A percentile compares a stretch with the other conserved stretches of the same genome.
phyloP scores from a whole-genome alignment of 1,284 basidiomycete species.

The Phylloboletellus chloephorus region DNA sequence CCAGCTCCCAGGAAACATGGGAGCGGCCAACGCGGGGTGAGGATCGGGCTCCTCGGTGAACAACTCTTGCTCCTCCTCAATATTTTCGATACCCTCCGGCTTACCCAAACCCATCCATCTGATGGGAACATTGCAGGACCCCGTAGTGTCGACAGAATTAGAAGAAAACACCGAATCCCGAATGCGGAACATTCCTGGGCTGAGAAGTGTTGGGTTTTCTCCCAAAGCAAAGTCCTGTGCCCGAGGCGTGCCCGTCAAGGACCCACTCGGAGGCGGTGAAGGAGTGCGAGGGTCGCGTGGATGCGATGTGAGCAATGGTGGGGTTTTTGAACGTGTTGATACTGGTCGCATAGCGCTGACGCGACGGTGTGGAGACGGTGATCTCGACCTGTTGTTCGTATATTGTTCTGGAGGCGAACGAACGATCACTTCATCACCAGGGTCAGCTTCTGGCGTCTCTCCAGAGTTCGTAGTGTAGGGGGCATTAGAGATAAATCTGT shows the following conservation, averaged over 20 bases:
- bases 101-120: constrained; percentile 46
- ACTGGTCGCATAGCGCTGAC: constrained; percentile 25
- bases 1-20: constrained; percentile 30
- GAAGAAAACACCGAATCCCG: constrained; percentile 52
- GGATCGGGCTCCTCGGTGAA: constrained; percentile 21
- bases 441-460: constrained; percentile 9
- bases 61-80: constrained; percentile 30
- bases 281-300: constrained; percentile 25
- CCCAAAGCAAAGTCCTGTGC: constrained; percentile 21
- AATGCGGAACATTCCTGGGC: constrained; percentile 41
- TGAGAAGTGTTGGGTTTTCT: constrained; percentile 37
- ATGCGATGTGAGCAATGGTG: constrained; percentile 30
- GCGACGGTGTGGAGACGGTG: constrained; percentile 28
- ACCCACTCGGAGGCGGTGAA: constrained; percentile 20
- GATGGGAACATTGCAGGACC: constrained; percentile 44
- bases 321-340: constrained; percentile 33
- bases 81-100: constrained; percentile 30
- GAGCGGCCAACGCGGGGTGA: constrained; percentile 14
- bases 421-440: constrained; percentile 14
- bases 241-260: constrained; percentile 12
- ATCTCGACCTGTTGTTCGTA: constrained; percentile 18
- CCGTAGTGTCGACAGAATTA: constrained; percentile 34
- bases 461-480: constrained; percentile 10
- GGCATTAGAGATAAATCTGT: constrained; percentile 24
- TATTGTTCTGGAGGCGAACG: constrained; percentile 16